Percentiles rank a stretch among this genome's conserved stretches.
phyloP scores from a whole-genome alignment of 1,284 basidiomycete species.

The Cutaneotrichosporon sp. region DNA sequence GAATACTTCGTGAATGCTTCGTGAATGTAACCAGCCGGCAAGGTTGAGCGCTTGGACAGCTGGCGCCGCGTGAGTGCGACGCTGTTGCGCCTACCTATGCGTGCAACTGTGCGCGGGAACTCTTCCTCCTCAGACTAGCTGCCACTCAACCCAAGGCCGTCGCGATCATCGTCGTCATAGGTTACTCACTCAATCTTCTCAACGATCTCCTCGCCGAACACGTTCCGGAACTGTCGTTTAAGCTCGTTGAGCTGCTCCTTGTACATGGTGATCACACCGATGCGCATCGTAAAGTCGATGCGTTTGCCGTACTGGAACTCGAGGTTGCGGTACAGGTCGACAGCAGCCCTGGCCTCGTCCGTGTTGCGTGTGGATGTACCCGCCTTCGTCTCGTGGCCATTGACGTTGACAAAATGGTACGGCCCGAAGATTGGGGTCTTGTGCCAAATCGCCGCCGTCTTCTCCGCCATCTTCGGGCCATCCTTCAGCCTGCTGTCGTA shows the following conservation, averaged over 20 bases:
- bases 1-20: not conserved
- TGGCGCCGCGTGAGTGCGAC: slow-evolving; percentile 3
- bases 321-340: slow-evolving; percentile 75
- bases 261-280: slow-evolving; percentile 96
- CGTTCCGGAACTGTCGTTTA: slow-evolving; percentile 65
- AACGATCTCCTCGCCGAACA: slow-evolving; percentile 72
- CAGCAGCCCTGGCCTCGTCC: slow-evolving; percentile 72
- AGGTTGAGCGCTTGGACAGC: slow-evolving; percentile 20
- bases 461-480: slow-evolving; percentile 81
- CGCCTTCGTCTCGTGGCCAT: slow-evolving; percentile 51
- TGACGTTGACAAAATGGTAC: slow-evolving; percentile 86
- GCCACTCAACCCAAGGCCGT: slow-evolving; percentile 36
- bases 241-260: slow-evolving; percentile 84
- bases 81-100: slow-evolving; percentile 28
- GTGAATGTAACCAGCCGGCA: slow-evolving; percentile 14
- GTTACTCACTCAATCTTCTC: slow-evolving; percentile 65
- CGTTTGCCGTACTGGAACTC: slow-evolving; percentile 62
- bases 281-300: slow-evolving; percentile 68
- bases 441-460: slow-evolving; percentile 89
- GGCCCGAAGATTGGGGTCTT: slow-evolving; percentile 71
- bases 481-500: slow-evolving; percentile 79
- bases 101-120: slow-evolving; percentile 31
- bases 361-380: slow-evolving; percentile 77
- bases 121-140: slow-evolving; percentile 47
- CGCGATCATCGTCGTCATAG: not conserved